Base-by-base conservation (phyloP, 805 yeast genomes). In the Nematodospora valgi region DNA sequence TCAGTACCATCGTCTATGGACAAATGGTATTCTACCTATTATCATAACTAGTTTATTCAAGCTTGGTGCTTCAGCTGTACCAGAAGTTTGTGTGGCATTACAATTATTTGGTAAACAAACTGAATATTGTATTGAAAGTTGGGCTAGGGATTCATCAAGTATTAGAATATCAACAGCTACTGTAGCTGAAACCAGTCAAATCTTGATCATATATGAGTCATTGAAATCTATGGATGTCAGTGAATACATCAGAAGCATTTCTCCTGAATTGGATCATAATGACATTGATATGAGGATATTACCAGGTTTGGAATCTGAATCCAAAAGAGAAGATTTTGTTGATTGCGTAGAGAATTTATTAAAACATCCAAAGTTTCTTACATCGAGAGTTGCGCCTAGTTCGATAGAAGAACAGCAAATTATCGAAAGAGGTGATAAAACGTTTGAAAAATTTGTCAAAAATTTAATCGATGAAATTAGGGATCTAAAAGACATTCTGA, bases 321-420 rank as follows among this genome's bases (percentile, higher is more conserved):
- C 72, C 19, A 82, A 80, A 39, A 68, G 82, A 40, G 72, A 69
- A n/a, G 76, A 72, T 17, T 71, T 89, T 41, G 62, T 69, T 4
- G 76, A 70, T 27, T 76, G 82, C 8, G 60, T 88, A 38, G 82
- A 76, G 37, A 85, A 86, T 45, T 68, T 89, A 26, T 68, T 86
- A 42, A 81, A 89, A 18, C 97, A 89, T 58, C 96, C 95, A 10
- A 87, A 86, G 56, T 88, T 80, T 46, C 62, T 89, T 41, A 72
- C 84, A 4, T 74, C 89, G 5, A 65, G 93, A 45, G 70, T 85
- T 3, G 67, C 73, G 2, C 76, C 89, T 3, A 72, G 81, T 2
- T 74, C 80, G 9, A 32, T 65, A 2, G 91, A 83, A 30, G 93
- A 85, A 45, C 83, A 77, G 47, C 67, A 73, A 26, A 44, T 74